Evolutionary conservation across 345 rosid genomes (phyloP).

Genomic region (Pelargonium nanum): DNA sequence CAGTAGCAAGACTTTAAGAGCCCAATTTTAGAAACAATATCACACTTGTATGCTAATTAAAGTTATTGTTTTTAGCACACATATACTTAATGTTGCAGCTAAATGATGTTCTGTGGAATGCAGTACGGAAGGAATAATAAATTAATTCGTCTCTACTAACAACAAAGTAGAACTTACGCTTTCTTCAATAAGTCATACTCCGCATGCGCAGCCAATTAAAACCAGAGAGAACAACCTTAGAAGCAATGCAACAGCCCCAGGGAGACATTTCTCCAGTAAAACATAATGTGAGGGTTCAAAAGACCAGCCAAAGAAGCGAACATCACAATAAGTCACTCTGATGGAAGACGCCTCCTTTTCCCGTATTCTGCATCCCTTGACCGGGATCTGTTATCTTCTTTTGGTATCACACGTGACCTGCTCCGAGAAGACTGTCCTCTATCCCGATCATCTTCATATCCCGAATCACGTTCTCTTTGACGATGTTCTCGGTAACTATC

Average conservation of each 20-base stretch:
- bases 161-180: too few relatives aligned
- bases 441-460: conserved; percentile 61
- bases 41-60: conserved; percentile 17
- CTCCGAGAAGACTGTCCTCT: conserved; percentile 54
- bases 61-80: conserved; percentile 24
- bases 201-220: conserved; percentile 20
- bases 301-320: too few relatives aligned
- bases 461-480: conserved; percentile 44
- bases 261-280: conserved; percentile 8
- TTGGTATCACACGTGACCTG: conserved; percentile 45
- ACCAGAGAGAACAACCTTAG: too few relatives aligned
- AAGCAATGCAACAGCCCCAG: conserved; percentile 17
- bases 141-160: conserved; percentile 45
- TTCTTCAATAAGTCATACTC: too few relatives aligned
- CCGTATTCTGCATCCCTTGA: conserved; percentile 76
- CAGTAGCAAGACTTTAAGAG: conserved; percentile 14
- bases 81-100: conserved; percentile 16
- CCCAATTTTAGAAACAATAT: conserved; percentile 18
- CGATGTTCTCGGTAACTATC: conserved; percentile 50
- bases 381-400: conserved; percentile 55
- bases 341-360: conserved; percentile 59
- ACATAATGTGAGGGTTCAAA: background rate
- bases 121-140: conserved; percentile 21
- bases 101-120: conserved; percentile 19
- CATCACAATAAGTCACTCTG: conserved; percentile 26